phyloP scores from a whole-genome alignment of 805 yeast genomes.

The Candida quercuum region DNA sequence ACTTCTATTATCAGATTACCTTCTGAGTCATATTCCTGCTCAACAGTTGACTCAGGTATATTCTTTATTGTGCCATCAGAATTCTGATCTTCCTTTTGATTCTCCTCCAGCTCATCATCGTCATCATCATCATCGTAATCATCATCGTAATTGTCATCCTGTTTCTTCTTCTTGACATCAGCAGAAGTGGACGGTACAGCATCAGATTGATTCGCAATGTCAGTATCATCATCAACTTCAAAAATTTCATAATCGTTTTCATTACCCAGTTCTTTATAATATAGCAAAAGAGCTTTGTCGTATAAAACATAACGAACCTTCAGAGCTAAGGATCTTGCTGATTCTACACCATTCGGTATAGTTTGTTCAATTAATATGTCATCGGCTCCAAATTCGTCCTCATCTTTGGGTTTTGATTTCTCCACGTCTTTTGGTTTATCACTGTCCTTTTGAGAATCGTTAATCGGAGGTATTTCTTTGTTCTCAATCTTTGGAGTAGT shows the following conservation, averaged over 20 bases:
- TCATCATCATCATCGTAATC: conserved; percentile 25
- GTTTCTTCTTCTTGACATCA: too few relatives aligned
- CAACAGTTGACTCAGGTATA: conserved; percentile 8
- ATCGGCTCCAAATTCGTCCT: conserved; percentile 28
- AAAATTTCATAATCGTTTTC: conserved; percentile 17
- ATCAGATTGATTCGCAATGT: not conserved
- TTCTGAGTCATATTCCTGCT: conserved; percentile 15
- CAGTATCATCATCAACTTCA: conserved; percentile 9
- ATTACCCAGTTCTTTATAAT: conserved; percentile 21
- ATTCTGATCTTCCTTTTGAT: conserved; percentile 1
- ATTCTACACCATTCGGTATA: conserved; percentile 35
- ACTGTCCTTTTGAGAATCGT: conserved; percentile 1
- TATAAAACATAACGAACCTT: conserved; percentile 64
- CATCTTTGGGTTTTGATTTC: conserved; percentile 6
- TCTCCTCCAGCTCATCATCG: conserved; percentile 18
- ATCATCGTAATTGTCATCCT: conserved; percentile 29
- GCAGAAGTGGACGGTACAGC: too few relatives aligned
- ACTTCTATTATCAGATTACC: conserved; percentile 25
- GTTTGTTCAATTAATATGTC: conserved; percentile 35
- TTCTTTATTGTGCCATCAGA: conserved; percentile 15
- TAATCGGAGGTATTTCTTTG: conserved; percentile 1
- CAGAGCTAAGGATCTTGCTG: conserved; percentile 53
- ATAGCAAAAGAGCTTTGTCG: conserved; percentile 61
- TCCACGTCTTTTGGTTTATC: not conserved
- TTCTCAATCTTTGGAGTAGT: not conserved